Conservation (phyloP, 2,329 filamentous ascomycete species). For the Geosmithia morbida region DNA sequence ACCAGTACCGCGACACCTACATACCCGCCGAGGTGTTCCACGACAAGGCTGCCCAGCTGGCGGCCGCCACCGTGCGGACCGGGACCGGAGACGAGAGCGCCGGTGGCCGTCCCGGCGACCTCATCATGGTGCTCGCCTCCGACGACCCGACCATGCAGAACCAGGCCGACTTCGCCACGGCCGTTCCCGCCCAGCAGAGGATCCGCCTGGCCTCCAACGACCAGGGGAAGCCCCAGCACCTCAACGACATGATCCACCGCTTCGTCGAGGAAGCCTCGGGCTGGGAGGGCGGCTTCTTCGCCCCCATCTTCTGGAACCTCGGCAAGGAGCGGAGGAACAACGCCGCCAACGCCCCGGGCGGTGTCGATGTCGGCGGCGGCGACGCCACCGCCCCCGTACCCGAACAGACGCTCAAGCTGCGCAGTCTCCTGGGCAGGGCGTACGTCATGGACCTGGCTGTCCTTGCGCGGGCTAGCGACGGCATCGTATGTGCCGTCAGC, state of each 20-base stretch:
- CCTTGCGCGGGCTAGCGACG: slow-evolving; percentile 51
- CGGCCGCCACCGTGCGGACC: too few relatives aligned
- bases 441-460: slow-evolving; percentile 73
- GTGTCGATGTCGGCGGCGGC: slow-evolving; percentile 3
- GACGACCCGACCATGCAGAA: slow-evolving; percentile 69
- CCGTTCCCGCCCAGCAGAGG: slow-evolving; percentile 54
- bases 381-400: slow-evolving; percentile 8
- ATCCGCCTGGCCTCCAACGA: slow-evolving; percentile 61
- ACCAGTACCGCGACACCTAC: slow-evolving; percentile 64
- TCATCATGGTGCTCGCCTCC: slow-evolving; percentile 49
- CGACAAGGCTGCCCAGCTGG: slow-evolving; percentile 39
- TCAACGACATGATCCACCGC: slow-evolving; percentile 3
- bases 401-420: slow-evolving; percentile 46
- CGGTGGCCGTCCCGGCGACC: slow-evolving; percentile 15
- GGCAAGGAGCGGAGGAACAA: slow-evolving; percentile 33
- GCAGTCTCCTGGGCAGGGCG: slow-evolving; percentile 63
- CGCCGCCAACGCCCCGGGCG: slow-evolving; percentile 17
- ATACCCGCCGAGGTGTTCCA: slow-evolving; percentile 59
- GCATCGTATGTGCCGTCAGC: slow-evolving; percentile 63
- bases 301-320: slow-evolving; percentile 67
- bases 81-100: too few relatives aligned
- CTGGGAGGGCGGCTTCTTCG: slow-evolving; percentile 83
- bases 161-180: slow-evolving; percentile 44
- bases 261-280: slow-evolving; percentile 54
- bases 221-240: slow-evolving; percentile 17